These are phyloP conservation scores for Panus rudis DNA, from an alignment of 768 basidiomycete genomes.

Conservation along the genomic window DNA sequence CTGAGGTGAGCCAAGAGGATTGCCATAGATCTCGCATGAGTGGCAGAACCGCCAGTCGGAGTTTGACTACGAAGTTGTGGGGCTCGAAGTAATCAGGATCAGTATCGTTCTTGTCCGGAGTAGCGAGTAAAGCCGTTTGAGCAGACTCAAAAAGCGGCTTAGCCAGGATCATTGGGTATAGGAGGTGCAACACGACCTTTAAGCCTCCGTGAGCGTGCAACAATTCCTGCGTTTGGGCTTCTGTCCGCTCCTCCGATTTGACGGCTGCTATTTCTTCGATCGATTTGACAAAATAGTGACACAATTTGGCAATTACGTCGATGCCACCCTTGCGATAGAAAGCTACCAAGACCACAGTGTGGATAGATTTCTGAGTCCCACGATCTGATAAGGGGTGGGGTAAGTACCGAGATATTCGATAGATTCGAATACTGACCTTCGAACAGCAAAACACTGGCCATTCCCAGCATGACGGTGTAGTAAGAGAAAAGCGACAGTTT, in stretches of 20 bases:
- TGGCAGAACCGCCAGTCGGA: constrained; percentile 67
- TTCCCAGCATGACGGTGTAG: constrained; percentile 47
- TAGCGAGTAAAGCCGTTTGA: constrained; percentile 67
- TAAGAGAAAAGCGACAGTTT: constrained; percentile 40
- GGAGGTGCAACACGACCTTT: constrained; percentile 72
- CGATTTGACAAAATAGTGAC: constrained; percentile 44
- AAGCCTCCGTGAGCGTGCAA: constrained; percentile 74
- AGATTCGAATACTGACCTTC: constrained; percentile 41
- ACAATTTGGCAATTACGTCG: constrained; percentile 55
- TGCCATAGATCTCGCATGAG: constrained; percentile 70
- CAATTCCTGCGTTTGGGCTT: constrained; percentile 54
- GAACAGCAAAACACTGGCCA: constrained; percentile 45
- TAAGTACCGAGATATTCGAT: not conserved
- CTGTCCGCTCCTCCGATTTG: constrained; percentile 49
- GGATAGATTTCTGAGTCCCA: constrained; percentile 61
- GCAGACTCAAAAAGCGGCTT: constrained; percentile 80
- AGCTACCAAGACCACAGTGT: constrained; percentile 74
- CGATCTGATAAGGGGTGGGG: constrained; percentile 47
- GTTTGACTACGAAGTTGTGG: constrained; percentile 77
- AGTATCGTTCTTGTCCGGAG: constrained; percentile 72
- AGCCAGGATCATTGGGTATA: constrained; percentile 70
- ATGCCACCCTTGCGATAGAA: constrained; percentile 72
- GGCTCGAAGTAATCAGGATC: constrained; percentile 80
- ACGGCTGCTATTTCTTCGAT: constrained; percentile 48
- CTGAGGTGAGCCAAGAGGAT: constrained; percentile 70